phyloP scores from a whole-genome alignment of 2,329 filamentous ascomycete genomes.

The Diaporthe humulicola region DNA sequence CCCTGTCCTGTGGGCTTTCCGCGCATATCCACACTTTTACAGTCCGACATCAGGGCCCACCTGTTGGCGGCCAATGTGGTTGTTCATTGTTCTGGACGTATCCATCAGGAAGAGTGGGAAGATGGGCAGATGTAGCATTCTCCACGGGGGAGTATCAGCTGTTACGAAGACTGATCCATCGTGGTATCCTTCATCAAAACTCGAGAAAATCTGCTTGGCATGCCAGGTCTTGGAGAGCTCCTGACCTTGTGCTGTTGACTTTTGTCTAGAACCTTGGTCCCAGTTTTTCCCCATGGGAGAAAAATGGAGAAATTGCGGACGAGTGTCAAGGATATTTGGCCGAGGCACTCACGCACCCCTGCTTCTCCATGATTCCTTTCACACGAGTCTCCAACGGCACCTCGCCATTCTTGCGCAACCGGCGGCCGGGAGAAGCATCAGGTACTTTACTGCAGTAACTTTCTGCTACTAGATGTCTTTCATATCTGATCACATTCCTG shows the following conservation, averaged over 20 bases:
- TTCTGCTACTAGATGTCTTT: no score
- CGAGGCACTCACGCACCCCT: not conserved
- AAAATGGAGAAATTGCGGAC: conserved; percentile 25
- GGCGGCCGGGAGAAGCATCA: not conserved
- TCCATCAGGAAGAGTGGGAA: not conserved
- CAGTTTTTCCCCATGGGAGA: conserved; percentile 30
- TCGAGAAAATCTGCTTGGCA: not conserved
- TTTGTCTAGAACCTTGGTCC: conserved; percentile 21
- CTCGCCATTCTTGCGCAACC: not conserved
- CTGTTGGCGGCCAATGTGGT: not conserved
- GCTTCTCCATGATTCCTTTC: not conserved
- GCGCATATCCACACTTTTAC: not conserved
- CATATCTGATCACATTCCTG: not conserved
- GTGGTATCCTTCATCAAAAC: not conserved
- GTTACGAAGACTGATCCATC: not conserved
- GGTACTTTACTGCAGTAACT: not conserved
- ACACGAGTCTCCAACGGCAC: not conserved
- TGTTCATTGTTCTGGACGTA: not conserved
- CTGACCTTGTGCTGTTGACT: not conserved
- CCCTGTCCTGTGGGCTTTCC: not conserved
- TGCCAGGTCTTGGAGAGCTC: not conserved
- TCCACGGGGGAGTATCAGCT: not conserved
- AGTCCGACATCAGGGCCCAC: not conserved
- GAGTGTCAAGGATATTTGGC: conserved; percentile 21
- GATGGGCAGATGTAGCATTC: not conserved